These are phyloP conservation scores for Actinomortierella wolfii DNA, from an alignment of 371 early-diverging fungal genomes.

Conservation along the genomic window DNA sequence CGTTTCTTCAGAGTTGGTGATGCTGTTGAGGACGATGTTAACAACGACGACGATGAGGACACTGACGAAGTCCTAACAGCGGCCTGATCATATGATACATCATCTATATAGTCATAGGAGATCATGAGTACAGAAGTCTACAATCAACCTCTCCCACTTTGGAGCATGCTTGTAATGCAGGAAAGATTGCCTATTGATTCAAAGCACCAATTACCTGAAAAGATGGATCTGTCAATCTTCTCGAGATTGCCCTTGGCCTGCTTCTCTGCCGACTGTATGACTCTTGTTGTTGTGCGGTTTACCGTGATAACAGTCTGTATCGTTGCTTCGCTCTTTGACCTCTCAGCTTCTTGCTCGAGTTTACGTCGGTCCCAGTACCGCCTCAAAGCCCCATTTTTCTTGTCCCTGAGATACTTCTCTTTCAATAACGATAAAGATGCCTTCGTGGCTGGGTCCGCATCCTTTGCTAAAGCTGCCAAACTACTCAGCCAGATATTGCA, in stretches of 20 bases:
- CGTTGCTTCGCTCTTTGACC: constrained; percentile 18
- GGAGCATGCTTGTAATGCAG: constrained; percentile 8
- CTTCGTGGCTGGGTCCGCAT: constrained; percentile 8
- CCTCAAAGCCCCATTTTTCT: constrained; percentile 15
- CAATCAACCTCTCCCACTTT: no score
- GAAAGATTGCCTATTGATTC: constrained; percentile 3
- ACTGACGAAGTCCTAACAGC: constrained; percentile 7
- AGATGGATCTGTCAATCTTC: constrained; percentile 16
- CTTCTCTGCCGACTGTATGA: constrained; percentile 22
- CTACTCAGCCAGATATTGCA: constrained; percentile 13
- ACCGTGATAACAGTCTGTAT: constrained; percentile 20
- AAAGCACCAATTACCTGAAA: constrained; percentile 12
- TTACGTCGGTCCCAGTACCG: constrained; percentile 14
- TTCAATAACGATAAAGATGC: constrained; percentile 14
- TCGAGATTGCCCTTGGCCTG: constrained; percentile 21
- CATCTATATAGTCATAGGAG: constrained; percentile 6
- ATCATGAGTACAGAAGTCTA: no score
- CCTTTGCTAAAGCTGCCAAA: constrained; percentile 10
- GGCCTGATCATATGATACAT: constrained; percentile 6
- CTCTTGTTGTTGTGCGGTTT: constrained; percentile 23
- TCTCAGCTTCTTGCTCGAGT: constrained; percentile 14
- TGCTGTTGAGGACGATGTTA: constrained; percentile 11
- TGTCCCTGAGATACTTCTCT: constrained; percentile 13
- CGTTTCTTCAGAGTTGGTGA: constrained; percentile 12
- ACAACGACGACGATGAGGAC: constrained; percentile 12